A percentile compares a stretch with the other conserved stretches of the same genome.
These are phyloP conservation scores for Cucurbita ficifolia DNA, from an alignment of 306 rosid species.

Conservation along the genomic window DNA sequence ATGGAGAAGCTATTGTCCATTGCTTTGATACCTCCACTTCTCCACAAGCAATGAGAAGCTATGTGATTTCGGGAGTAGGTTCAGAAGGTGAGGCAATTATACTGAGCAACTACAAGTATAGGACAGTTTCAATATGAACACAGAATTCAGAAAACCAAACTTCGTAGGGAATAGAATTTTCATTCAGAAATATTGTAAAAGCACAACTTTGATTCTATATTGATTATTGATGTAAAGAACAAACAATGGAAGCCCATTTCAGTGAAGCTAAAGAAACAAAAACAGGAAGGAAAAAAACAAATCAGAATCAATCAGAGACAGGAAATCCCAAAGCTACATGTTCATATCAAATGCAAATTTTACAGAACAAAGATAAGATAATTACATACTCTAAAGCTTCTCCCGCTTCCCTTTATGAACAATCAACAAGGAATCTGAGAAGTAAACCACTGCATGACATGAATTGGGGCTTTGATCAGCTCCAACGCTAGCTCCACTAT, in stretches of 20 bases:
- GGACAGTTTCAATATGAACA: neutral
- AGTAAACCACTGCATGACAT: slow-evolving; percentile 5
- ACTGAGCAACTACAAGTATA: neutral
- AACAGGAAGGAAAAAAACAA: neutral
- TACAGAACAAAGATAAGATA: neutral
- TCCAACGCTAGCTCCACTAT: neutral
- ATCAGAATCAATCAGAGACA: neutral
- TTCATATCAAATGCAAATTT: neutral
- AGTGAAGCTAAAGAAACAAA: neutral
- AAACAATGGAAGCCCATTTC: neutral
- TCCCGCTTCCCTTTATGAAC: neutral
- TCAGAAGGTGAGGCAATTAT: neutral
- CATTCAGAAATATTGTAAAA: neutral
- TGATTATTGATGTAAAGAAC: neutral
- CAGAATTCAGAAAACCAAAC: neutral
- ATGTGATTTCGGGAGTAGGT: neutral
- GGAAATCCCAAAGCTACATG: neutral
- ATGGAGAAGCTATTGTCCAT: slow-evolving; percentile 18
- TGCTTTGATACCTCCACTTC: neutral
- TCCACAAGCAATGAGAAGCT: neutral
- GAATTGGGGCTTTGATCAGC: slow-evolving; percentile 1
- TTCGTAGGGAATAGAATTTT: neutral
- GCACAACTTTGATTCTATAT: neutral
- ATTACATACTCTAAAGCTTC: neutral
- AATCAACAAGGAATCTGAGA: neutral